Base-by-base conservation (phyloP, 2,329 filamentous ascomycete species). In the Colletotrichum sp. region DNA sequence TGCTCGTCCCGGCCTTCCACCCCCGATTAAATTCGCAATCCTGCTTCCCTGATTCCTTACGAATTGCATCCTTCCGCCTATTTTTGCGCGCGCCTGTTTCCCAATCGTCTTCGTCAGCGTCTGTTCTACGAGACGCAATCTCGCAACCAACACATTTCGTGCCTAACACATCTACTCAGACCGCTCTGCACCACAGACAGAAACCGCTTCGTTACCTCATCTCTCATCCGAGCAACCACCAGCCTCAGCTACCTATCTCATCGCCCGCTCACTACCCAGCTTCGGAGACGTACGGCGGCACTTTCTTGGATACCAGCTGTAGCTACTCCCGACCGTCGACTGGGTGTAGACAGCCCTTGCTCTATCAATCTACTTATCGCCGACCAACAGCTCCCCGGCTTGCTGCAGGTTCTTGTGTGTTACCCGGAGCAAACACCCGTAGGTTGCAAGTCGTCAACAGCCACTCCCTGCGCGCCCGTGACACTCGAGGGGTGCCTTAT, bases 381-480 rank as follows among this genome's bases (percentile, higher is more conserved):
- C 49, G 39, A 44, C 22, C 27, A 63, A 49, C 15, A 66, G 22
- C 16, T 68, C 13, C 19, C 32, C 75, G 71, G 61, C 65, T 55
- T 36, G 55, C 62, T 63, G 75, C 75, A 75, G 59, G 52, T 44
- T 75, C 39, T 71, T 4, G 30, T 52, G 75, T 75, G 39, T n/a
- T 52, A 44, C 36, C 30, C 19, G 59, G 67, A 59, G 61, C 66
- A 75, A 55, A 63, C 36, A 57, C 62, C 75, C 52, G 66, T 36
- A 27, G 32, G 61, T 67, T 63, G 61, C 49, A 52, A 62, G 61
- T 62, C 57, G 36, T 70, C 72, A 27, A 70, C 52, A 77, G 22
- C 59, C 66, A 55, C 49, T 66, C 27, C 55, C 19, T 61, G 30
- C 72, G 55, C 29, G 63, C 32, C 64, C 44, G 67, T 71, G 63